Percentiles rank a stretch among this genome's conserved stretches.
phyloP scores from a whole-genome alignment of 352 stramenopile species.

The Phytophthora pseudosyringae region DNA sequence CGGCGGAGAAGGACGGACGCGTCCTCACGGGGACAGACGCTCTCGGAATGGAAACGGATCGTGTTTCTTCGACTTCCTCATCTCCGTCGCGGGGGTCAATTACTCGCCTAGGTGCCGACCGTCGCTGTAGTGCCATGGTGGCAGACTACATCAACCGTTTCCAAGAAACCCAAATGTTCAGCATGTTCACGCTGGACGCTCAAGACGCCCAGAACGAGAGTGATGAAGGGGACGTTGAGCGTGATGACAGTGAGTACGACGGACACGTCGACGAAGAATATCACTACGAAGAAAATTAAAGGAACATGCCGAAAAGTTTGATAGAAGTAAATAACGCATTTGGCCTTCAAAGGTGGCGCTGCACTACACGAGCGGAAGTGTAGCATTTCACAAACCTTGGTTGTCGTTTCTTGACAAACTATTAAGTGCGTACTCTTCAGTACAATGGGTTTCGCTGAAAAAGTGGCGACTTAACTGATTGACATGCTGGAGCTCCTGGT shows the following conservation, averaged over 20 bases:
- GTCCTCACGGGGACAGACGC: conserved; percentile 26
- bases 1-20: conserved; percentile 33
- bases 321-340: conserved; percentile 6
- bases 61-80: conserved; percentile 4
- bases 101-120: conserved; percentile 21
- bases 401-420: too few relatives aligned
- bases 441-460: background rate
- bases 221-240: conserved; percentile 38
- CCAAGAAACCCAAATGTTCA: conserved; percentile 87
- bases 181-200: conserved; percentile 59
- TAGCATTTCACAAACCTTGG: too few relatives aligned
- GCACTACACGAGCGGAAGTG: too few relatives aligned
- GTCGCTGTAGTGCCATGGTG: conserved; percentile 58
- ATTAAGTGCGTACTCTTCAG: too few relatives aligned
- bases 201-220: conserved; percentile 42
- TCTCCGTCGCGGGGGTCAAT: conserved; percentile 19
- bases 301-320: background rate
- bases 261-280: conserved; percentile 37
- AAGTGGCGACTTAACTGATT: too few relatives aligned
- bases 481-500: background rate
- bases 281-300: conserved; percentile 15
- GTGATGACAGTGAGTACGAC: conserved; percentile 37
- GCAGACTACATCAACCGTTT: conserved; percentile 70
- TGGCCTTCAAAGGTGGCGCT: too few relatives aligned
- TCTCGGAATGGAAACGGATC: conserved; percentile 14